Conservation (phyloP, 345 rosid species). For the Linum lewisii region DNA sequence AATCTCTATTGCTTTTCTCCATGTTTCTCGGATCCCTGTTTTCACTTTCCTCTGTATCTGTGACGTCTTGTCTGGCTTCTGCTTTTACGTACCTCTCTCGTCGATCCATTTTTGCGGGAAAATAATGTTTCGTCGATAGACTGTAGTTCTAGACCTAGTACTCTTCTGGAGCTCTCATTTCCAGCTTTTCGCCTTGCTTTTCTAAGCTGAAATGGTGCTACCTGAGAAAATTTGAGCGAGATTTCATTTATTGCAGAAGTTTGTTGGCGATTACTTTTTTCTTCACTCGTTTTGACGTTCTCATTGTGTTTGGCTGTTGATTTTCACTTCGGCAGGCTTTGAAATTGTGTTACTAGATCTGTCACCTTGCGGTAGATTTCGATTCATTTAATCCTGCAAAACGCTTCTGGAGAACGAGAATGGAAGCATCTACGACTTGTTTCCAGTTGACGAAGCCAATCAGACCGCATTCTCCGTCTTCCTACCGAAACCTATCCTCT, state of each 20-base stretch:
- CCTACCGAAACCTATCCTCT: slow-evolving; percentile 53
- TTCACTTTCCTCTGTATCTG: not conserved
- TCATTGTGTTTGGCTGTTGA: not conserved
- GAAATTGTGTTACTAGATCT: not conserved
- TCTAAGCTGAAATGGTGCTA: not conserved
- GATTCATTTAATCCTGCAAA: not conserved
- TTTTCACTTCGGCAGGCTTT: not conserved
- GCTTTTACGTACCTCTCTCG: not conserved
- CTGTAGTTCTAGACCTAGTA: not conserved
- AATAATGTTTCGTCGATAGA: slow-evolving; percentile 19
- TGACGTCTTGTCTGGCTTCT: slow-evolving; percentile 2
- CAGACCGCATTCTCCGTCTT: slow-evolving; percentile 35
- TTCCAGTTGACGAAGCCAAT: slow-evolving; percentile 56
- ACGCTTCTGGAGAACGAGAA: slow-evolving; percentile 22
- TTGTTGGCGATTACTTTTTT: not conserved
- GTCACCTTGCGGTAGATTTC: not conserved
- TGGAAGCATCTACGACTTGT: slow-evolving; percentile 44
- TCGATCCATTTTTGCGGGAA: slow-evolving; percentile 23
- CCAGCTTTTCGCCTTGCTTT: not conserved
- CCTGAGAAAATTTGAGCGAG: not conserved
- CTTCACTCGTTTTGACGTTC: not conserved
- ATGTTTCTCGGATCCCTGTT: not conserved
- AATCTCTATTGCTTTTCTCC: not conserved
- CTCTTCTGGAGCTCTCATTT: not conserved
- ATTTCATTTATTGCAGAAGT: not conserved